A percentile compares a stretch with the other conserved stretches of the same genome.
These are phyloP conservation scores for Diddensiella transvaalensis DNA, from an alignment of 805 yeast genomes.

Conservation along the genomic window DNA sequence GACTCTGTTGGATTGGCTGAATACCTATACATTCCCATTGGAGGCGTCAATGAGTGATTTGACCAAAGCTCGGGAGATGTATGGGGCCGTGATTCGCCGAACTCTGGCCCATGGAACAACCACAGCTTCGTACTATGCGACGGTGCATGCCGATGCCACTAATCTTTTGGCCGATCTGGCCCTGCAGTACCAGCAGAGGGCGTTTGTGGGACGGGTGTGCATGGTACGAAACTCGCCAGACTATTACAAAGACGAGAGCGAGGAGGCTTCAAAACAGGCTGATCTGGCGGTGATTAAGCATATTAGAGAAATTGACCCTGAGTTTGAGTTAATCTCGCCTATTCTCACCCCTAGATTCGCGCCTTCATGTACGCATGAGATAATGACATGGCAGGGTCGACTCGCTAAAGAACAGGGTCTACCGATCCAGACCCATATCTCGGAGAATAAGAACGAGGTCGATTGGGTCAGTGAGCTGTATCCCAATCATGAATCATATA, in stretches of 20 bases:
- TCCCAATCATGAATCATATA: slow-evolving; percentile 65
- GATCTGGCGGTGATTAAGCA: slow-evolving; percentile 58
- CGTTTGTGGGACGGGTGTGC: slow-evolving; percentile 88
- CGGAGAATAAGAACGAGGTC: slow-evolving; percentile 75
- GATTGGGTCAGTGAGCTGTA: slow-evolving; percentile 67
- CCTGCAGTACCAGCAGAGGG: slow-evolving; percentile 70
- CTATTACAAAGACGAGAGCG: slow-evolving; percentile 55
- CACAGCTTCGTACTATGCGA: slow-evolving; percentile 86
- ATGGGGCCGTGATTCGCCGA: slow-evolving; percentile 60
- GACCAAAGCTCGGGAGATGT: slow-evolving; percentile 56
- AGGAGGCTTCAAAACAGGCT: slow-evolving; percentile 50
- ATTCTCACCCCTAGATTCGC: slow-evolving; percentile 93
- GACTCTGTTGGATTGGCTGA: slow-evolving; percentile 86
- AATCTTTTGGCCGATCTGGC: slow-evolving; percentile 72
- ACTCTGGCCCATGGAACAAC: slow-evolving; percentile 85
- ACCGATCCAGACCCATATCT: slow-evolving; percentile 87
- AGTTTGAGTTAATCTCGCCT: slow-evolving; percentile 55
- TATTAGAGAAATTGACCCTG: slow-evolving; percentile 51
- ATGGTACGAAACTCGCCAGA: slow-evolving; percentile 84
- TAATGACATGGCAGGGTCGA: slow-evolving; percentile 61
- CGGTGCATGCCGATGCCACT: slow-evolving; percentile 75
- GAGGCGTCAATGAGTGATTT: slow-evolving; percentile 64
- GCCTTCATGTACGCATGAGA: slow-evolving; percentile 68
- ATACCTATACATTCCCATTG: slow-evolving; percentile 81
- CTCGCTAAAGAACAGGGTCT: slow-evolving; percentile 45